Evolutionary conservation across 192 early-diverging fungal species (phyloP).

Genomic region (Linnemannia exigua): DNA sequence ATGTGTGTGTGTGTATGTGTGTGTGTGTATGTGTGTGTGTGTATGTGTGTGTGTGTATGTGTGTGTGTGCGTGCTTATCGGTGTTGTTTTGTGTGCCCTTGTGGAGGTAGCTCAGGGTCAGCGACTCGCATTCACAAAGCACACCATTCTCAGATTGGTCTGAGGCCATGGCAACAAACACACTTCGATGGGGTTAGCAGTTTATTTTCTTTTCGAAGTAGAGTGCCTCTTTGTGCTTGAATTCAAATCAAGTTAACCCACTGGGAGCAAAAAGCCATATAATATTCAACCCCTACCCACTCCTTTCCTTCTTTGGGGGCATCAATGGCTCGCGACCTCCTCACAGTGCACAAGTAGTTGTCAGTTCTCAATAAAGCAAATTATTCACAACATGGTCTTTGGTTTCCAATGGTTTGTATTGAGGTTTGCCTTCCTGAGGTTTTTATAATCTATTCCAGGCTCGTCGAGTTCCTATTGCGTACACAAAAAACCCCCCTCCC

Average conservation of each 20-base stretch:
- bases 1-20: too few relatives aligned
- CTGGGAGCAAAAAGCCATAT: slow-evolving; percentile 5
- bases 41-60: too few relatives aligned
- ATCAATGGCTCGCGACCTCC: neutral
- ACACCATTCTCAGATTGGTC: neutral
- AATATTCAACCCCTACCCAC: neutral
- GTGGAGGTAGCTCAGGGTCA: neutral
- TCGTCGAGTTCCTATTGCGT: slow-evolving; percentile 41
- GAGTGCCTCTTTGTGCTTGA: neutral
- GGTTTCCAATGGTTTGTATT: neutral
- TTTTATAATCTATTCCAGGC: slow-evolving; percentile 5
- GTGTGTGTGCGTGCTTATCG: neutral
- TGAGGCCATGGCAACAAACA: neutral
- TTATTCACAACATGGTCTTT: neutral
- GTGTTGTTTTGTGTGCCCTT: neutral
- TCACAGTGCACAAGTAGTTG: neutral
- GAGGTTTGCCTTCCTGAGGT: neutral
- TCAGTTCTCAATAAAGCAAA: neutral
- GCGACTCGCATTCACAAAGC: neutral
- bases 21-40: too few relatives aligned
- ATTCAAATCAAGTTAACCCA: neutral
- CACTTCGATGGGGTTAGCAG: neutral
- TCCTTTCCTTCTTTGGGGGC: neutral
- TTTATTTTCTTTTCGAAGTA: neutral
- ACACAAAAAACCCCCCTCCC: neutral